Evolutionary conservation across 495 filamentous ascomycete species (phyloP).

Genomic region (Podospora pseudoanserina): DNA sequence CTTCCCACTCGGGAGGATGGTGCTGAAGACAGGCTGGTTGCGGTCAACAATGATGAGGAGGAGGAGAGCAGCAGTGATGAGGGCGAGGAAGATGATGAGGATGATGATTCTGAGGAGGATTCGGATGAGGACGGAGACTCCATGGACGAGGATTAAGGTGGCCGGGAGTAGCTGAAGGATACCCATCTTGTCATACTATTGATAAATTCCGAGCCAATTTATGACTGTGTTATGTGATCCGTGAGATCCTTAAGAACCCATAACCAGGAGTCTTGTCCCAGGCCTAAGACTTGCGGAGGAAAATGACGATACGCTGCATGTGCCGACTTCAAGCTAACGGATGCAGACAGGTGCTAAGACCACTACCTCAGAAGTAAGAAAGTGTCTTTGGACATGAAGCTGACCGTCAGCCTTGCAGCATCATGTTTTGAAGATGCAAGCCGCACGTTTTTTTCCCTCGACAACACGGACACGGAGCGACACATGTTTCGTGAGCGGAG

Average conservation of each 20-base stretch:
- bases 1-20: conserved; percentile 46
- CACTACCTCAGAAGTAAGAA: neutral
- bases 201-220: neutral
- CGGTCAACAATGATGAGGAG: conserved; percentile 59
- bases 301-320: too few relatives aligned
- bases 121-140: conserved; percentile 71
- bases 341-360: neutral
- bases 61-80: conserved; percentile 56
- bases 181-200: neutral
- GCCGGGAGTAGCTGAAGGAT: neutral
- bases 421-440: neutral
- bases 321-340: neutral
- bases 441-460: neutral
- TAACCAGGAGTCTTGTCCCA: neutral
- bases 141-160: conserved; percentile 76
- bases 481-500: neutral
- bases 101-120: conserved; percentile 53
- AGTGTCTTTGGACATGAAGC: too few relatives aligned
- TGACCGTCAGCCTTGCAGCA: neutral
- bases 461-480: neutral
- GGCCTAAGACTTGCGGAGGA: neutral
- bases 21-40: conserved; percentile 72
- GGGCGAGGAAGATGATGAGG: conserved; percentile 57
- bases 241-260: neutral
- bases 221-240: neutral